These are phyloP conservation scores for Diversispora epigaea DNA, from an alignment of 192 early-diverging fungal genomes.

Conservation along the genomic window DNA sequence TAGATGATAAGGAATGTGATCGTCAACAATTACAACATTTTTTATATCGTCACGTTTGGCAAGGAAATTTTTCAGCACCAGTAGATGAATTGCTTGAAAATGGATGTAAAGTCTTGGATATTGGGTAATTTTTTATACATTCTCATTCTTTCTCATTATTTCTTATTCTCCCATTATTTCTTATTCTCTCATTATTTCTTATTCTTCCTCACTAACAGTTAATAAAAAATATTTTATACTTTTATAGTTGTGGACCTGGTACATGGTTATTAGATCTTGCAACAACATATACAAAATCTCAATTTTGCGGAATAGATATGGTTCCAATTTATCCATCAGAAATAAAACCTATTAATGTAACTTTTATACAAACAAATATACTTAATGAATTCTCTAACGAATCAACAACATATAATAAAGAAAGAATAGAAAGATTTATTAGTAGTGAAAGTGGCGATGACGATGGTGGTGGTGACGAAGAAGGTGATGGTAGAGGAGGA, in stretches of 20 bases:
- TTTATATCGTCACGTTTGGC: slow-evolving; percentile 11
- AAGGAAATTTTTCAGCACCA: slow-evolving; percentile 6
- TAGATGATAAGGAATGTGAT: background rate
- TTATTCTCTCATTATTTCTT: too few species aligned
- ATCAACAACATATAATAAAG: too few species aligned
- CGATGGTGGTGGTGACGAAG: too few species aligned
- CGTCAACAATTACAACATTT: slow-evolving; percentile 1
- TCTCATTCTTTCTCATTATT: background rate
- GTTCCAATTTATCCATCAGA: slow-evolving; percentile 27
- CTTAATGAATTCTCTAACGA: background rate
- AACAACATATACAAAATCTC: slow-evolving; percentile 32
- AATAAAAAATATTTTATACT: background rate
- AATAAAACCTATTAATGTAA: slow-evolving; percentile 5
- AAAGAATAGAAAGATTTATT: too few species aligned
- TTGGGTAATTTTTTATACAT: slow-evolving; percentile 9
- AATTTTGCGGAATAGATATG: slow-evolving; percentile 40
- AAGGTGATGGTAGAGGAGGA: background rate
- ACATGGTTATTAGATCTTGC: slow-evolving; percentile 46
- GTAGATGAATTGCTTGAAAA: slow-evolving; percentile 3
- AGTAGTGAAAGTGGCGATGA: too few species aligned
- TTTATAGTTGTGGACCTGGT: slow-evolving; percentile 37
- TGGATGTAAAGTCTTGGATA: slow-evolving; percentile 18
- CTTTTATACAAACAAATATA: slow-evolving; percentile 26
- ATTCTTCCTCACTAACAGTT: background rate
- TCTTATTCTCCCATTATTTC: too few species aligned